Evolutionary conservation across 441 rosid species (phyloP).

Genomic region (Arabidopsis hybrid): DNA sequence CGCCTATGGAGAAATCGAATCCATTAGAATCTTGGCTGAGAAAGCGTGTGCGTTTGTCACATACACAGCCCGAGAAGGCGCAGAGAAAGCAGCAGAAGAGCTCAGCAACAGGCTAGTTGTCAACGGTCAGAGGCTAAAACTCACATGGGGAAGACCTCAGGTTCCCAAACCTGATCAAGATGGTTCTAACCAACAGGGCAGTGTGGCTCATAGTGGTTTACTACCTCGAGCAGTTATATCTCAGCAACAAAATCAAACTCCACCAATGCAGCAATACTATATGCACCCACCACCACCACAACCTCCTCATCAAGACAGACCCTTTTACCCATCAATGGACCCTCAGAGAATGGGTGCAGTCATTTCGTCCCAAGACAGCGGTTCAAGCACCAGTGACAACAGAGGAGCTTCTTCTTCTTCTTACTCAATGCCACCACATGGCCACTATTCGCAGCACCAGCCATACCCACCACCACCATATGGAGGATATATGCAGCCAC

Average conservation of each 20-base stretch:
- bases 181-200: slow-evolving; percentile 74
- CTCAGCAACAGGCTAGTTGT: slow-evolving; percentile 74
- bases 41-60: slow-evolving; percentile 92
- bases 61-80: slow-evolving; percentile 90
- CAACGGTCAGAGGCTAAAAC: slow-evolving; percentile 24
- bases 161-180: slow-evolving; percentile 76
- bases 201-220: slow-evolving; percentile 77
- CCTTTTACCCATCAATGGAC: slow-evolving; percentile 93
- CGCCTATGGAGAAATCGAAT: slow-evolving; percentile 87
- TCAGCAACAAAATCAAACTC: slow-evolving; percentile 82
- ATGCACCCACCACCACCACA: slow-evolving; percentile 64
- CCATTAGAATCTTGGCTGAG: slow-evolving; percentile 78
- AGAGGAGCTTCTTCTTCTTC: slow-evolving; percentile 60
- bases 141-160: slow-evolving; percentile 84
- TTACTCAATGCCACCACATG: slow-evolving; percentile 52
- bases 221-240: slow-evolving; percentile 87
- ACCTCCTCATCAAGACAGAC: slow-evolving; percentile 64
- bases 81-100: slow-evolving; percentile 94
- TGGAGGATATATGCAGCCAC: slow-evolving; percentile 66
- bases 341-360: slow-evolving; percentile 98
- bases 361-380: slow-evolving; percentile 70
- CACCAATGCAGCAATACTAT: slow-evolving; percentile 65
- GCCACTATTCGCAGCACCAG: slow-evolving; percentile 52
- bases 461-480: slow-evolving; percentile 47
- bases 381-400: slow-evolving; percentile 57